Evolutionary conservation across 2,329 filamentous ascomycete genomes (phyloP), one percentile per base, ranked within the genome.

Genomic region (Pyrenophora graminea): DNA sequence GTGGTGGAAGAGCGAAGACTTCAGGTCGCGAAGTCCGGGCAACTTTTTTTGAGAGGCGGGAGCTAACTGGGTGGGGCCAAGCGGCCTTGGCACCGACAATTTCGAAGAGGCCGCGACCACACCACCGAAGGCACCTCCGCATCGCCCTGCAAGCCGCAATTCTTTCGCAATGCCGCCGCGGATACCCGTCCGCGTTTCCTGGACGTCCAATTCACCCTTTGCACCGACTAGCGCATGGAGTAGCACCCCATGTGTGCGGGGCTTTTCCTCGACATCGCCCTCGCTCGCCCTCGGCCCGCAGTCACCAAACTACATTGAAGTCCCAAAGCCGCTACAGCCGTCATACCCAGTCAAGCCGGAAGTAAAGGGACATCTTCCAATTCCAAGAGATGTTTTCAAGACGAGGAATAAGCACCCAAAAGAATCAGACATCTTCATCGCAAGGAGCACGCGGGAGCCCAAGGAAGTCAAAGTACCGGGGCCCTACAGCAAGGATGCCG

Each of bases 281-380:
- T 62, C 66, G 50, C 69, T 67, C 41, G 75, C 76, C 42, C 79
- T 92, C 58, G 87, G 88, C 15, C 93, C 94, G 41, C 90, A 97
- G 71, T 96, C 91, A 31, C 93, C 94, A 39, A 83, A 84, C 59
- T 97, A 89, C 79, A 89, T 97, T 76, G 85, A 90, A 60, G 80
- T 97, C 48, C 93, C 92, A 40, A 80, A 81, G 61, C 83, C 89
- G 41, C 82, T 85, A n/a, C 91, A 96, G 71, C 85, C 87, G 43
- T 80, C 83, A n/a, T 74, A 77, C 36, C 74, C 77, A 3, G 66
- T 71, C 44, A 77, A 77, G 52, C 77, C 75, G 13, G 59, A 63
- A 9, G 72, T 91, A 30, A 91, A 91, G 71, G 94, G 94, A 62
- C 84, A 87, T 50, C 82, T 99, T 0, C 94, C 94, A 7, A 80